These are phyloP conservation scores for Panellus pusillus DNA, from an alignment of 768 basidiomycete species.

Conservation along the genomic window DNA sequence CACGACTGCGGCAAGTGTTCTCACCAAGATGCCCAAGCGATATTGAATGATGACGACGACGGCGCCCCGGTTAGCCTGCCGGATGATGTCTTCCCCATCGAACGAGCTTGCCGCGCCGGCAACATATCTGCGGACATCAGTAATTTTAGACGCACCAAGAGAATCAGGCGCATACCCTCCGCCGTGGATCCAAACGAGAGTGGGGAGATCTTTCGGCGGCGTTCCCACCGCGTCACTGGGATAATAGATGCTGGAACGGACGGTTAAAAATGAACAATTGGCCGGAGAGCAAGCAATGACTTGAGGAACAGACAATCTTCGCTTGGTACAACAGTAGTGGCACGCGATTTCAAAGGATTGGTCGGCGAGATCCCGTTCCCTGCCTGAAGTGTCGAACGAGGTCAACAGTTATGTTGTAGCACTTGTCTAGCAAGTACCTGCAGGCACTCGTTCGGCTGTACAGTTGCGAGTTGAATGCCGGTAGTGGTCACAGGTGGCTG, in stretches of 20 bases:
- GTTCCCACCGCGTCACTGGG: conserved; percentile 30
- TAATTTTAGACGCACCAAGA: neutral
- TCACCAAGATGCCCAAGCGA: conserved; percentile 38
- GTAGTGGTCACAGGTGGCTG: conserved; percentile 14
- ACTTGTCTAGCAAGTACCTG: conserved; percentile 17
- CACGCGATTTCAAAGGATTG: conserved; percentile 16
- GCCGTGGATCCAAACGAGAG: conserved; percentile 47
- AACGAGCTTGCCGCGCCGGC: conserved; percentile 28
- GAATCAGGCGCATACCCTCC: conserved; percentile 18
- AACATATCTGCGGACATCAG: conserved; percentile 32
- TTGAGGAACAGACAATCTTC: conserved; percentile 17
- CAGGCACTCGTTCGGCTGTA: conserved; percentile 21
- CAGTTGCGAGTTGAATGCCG: conserved; percentile 18
- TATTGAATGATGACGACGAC: conserved; percentile 44
- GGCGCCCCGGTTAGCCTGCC: conserved; percentile 33
- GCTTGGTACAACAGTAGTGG: neutral
- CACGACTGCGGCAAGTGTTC: neutral
- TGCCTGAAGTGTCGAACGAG: conserved; percentile 13
- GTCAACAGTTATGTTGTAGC: no score
- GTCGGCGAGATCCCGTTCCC: conserved; percentile 18
- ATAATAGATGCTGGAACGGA: conserved; percentile 32
- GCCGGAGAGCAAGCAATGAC: neutral
- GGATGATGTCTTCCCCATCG: conserved; percentile 38
- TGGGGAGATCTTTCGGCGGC: conserved; percentile 30
- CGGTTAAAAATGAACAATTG: neutral